Evolutionary conservation across 2,329 filamentous ascomycete genomes (phyloP).

Genomic region (Didymella arachidicola): DNA sequence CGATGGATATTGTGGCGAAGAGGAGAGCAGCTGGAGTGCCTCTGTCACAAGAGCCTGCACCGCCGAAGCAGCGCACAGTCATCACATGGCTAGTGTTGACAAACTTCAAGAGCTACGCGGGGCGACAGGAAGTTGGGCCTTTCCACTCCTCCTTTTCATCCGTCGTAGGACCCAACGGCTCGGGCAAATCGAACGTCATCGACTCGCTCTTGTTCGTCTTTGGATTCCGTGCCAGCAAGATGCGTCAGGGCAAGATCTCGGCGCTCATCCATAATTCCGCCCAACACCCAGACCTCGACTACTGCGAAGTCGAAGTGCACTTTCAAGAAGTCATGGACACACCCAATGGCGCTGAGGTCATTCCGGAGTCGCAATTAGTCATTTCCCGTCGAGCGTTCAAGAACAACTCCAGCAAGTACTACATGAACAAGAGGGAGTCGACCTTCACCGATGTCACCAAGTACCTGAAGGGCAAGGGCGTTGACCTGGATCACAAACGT

Average conservation of each 20-base stretch:
- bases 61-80: conserved; percentile 85
- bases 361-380: conserved; percentile 84
- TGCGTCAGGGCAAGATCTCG: conserved; percentile 98
- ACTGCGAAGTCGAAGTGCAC: conserved; percentile 95
- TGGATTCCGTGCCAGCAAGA: conserved; percentile 97
- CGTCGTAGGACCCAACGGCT: conserved; percentile 96
- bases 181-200: conserved; percentile 98
- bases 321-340: conserved; percentile 95
- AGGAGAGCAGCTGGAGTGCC: conserved; percentile 72
- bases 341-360: conserved; percentile 76
- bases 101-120: conserved; percentile 99
- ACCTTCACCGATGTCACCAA: conserved; percentile 93
- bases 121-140: conserved; percentile 90
- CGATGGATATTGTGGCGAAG: conserved; percentile 93
- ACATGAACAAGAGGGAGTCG: conserved; percentile 88
- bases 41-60: conserved; percentile 74
- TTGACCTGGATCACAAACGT: conserved; percentile 97
- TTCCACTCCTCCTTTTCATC: conserved; percentile 98
- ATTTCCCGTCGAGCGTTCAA: conserved; percentile 94
- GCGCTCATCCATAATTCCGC: conserved; percentile 98
- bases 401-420: conserved; percentile 98
- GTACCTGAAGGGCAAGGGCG: conserved; percentile 83
- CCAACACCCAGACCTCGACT: conserved; percentile 80
- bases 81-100: conserved; percentile 90
- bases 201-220: conserved; percentile 99